Conservation (phyloP, 768 basidiomycete genomes). For the Pisolithus microcarpus region DNA sequence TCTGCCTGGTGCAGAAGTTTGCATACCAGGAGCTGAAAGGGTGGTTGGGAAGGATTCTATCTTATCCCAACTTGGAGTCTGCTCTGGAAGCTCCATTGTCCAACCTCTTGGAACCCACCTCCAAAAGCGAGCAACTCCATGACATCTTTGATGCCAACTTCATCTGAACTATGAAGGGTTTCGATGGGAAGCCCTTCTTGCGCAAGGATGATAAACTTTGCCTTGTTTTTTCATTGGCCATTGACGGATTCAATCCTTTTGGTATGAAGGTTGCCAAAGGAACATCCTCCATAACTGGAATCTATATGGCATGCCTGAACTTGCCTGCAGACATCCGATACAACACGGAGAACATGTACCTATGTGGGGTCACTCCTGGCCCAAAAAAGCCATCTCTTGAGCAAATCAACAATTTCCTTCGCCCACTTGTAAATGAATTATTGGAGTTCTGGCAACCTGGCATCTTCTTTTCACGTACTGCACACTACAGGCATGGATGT, state of each 20-base stretch:
- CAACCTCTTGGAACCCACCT: too few species aligned
- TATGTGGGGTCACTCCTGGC: slow-evolving; percentile 34
- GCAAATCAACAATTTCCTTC: slow-evolving; percentile 33
- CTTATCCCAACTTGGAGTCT: slow-evolving; percentile 19
- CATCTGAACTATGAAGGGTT: too few species aligned
- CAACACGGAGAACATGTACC: slow-evolving; percentile 33
- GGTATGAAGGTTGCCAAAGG: slow-evolving; percentile 26
- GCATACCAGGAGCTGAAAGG: slow-evolving; percentile 21
- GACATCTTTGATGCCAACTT: too few species aligned
- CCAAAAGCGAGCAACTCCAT: too few species aligned
- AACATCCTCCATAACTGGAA: slow-evolving; percentile 13
- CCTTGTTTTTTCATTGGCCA: slow-evolving; percentile 21
- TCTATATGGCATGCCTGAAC: slow-evolving; percentile 30
- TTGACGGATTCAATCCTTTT: neutral
- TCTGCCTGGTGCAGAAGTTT: slow-evolving; percentile 9
- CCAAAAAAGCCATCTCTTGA: slow-evolving; percentile 29
- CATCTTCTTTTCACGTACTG: slow-evolving; percentile 21
- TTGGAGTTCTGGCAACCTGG: slow-evolving; percentile 27
- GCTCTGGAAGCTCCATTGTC: slow-evolving; percentile 14
- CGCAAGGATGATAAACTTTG: slow-evolving; percentile 9
- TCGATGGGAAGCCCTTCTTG: slow-evolving; percentile 10
- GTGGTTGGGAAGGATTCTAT: slow-evolving; percentile 22
- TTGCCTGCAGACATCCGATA: slow-evolving; percentile 28
- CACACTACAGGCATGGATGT: neutral
- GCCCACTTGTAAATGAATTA: slow-evolving; percentile 14